Base-by-base conservation (phyloP, 1,284 basidiomycete genomes). In the Ustilago trichophora region DNA sequence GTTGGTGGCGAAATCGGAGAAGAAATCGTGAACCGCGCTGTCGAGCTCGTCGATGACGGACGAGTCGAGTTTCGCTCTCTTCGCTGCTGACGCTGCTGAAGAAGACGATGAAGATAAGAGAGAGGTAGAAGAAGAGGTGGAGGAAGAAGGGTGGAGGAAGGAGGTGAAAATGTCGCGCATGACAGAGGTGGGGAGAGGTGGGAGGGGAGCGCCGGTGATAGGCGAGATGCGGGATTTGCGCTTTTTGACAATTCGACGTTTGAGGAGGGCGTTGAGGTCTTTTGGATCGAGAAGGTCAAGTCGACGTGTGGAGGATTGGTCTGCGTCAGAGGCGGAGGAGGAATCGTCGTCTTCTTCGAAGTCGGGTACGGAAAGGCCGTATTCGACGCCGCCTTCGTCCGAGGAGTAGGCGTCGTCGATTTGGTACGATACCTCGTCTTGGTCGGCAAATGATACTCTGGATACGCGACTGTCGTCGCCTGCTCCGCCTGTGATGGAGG, bases 191-290 rank as follows among this genome's bases (percentile, higher is more conserved):
- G 67, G 67, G 6, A 70, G 37, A 8, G 60, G 60, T 4, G 67
- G 67, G 0, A 70, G 26, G 3, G 60, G 29, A 4, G 31, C 44
- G 13, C 56, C 56, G 4, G 67, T 60, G 36, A 47, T 38, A 2
- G 67, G 56, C 1, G 67, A 70, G 19, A 57, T 26, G 26, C 57
- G 49, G 10, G 60, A 43, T 32, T 65, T 64, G 18, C 67, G 67
- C 19, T 70, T 70, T 37, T 64, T 64, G 29, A 70, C 67, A 24
- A 70, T 65, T 0, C 67, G 44, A 2, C 60, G 34, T 22, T 70
- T 70, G 49, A 70, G 60, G 15, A 70, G 32, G 0, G 67, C 56
- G 13, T 59, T 70, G 25, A 70, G 52, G 29, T 70, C 60, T 24
- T 60, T 60, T 0, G 67, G 52, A 13, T 70, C 56, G 12, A 70